phyloP scores from a whole-genome alignment of 129 eudicot species.

The Saposhnikovia divaricata region DNA sequence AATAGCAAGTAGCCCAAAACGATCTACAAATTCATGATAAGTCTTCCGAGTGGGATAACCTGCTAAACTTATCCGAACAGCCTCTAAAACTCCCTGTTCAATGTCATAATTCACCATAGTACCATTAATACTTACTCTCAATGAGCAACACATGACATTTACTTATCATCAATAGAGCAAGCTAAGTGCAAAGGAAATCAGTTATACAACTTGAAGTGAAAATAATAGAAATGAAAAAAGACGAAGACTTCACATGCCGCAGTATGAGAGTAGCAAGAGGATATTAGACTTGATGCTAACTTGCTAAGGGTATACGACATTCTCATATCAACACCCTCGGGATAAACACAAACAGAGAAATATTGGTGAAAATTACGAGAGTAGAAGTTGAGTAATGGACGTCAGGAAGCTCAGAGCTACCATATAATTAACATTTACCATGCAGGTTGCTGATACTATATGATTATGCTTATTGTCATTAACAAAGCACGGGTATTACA shows the following conservation, averaged over 20 bases:
- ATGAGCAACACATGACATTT: not conserved
- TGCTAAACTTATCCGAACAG: constrained; percentile 90
- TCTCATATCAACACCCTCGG: not conserved
- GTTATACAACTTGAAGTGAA: not conserved
- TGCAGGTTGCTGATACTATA: not conserved
- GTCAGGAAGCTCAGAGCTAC: not conserved
- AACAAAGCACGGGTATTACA: not conserved
- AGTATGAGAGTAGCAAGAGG: not conserved
- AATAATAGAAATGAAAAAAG: not conserved
- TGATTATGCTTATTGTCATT: too few relatives aligned
- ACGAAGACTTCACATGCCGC: not conserved
- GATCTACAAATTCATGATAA: constrained; percentile 82
- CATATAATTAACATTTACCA: not conserved
- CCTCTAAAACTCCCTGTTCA: constrained; percentile 97
- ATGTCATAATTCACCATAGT: constrained; percentile 17
- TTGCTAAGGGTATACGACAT: not conserved
- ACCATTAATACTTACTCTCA: not conserved
- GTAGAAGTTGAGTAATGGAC: not conserved
- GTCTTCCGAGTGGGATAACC: constrained; percentile 97
- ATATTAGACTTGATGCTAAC: not conserved
- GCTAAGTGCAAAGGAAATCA: not conserved
- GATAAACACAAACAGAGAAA: not conserved
- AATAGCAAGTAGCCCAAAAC: constrained; percentile 78
- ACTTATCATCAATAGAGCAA: not conserved
- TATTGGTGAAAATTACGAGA: not conserved